Percentiles rank a stretch among this genome's conserved stretches.
phyloP scores from a whole-genome alignment of 192 early-diverging fungal species.

The Thoreauomyces humboldtii region DNA sequence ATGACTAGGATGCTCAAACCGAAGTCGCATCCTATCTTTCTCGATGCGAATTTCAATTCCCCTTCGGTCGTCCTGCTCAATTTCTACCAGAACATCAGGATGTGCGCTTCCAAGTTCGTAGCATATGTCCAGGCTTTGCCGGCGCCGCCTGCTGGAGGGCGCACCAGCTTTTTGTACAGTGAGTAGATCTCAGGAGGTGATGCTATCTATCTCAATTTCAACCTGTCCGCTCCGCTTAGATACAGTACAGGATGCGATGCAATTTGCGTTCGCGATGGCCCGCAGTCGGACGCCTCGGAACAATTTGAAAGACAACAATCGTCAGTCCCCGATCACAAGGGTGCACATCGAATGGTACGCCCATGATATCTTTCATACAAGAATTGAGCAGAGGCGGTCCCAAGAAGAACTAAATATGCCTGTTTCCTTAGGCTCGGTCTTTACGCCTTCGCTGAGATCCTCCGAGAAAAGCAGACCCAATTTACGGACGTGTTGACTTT shows the following conservation, averaged over 20 bases:
- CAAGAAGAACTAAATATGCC: constrained; percentile 16
- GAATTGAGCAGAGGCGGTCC: constrained; percentile 2
- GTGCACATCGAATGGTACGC: constrained; percentile 21
- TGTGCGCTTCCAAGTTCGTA: constrained; percentile 68
- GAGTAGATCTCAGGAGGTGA: neutral
- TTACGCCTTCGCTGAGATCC: constrained; percentile 43
- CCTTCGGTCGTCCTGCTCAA: constrained; percentile 64
- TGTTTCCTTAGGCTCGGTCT: constrained; percentile 44
- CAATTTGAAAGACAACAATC: constrained; percentile 21
- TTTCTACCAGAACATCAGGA: constrained; percentile 72
- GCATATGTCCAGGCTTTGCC: constrained; percentile 18
- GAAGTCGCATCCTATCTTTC: constrained; percentile 61
- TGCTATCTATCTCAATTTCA: neutral
- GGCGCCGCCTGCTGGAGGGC: neutral
- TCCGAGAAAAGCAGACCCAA: constrained; percentile 44
- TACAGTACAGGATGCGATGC: constrained; percentile 24
- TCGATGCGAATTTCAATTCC: constrained; percentile 64
- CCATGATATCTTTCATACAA: neutral
- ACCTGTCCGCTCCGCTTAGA: constrained; percentile 5
- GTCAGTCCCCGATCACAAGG: constrained; percentile 1
- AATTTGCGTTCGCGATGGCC: constrained; percentile 28
- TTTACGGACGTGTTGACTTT: neutral
- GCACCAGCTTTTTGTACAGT: constrained; percentile 18
- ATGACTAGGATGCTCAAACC: constrained; percentile 64
- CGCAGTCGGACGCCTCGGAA: constrained; percentile 14